Base-by-base conservation (phyloP, 257 asterid genomes). In the Gynochthodes officinalis region DNA sequence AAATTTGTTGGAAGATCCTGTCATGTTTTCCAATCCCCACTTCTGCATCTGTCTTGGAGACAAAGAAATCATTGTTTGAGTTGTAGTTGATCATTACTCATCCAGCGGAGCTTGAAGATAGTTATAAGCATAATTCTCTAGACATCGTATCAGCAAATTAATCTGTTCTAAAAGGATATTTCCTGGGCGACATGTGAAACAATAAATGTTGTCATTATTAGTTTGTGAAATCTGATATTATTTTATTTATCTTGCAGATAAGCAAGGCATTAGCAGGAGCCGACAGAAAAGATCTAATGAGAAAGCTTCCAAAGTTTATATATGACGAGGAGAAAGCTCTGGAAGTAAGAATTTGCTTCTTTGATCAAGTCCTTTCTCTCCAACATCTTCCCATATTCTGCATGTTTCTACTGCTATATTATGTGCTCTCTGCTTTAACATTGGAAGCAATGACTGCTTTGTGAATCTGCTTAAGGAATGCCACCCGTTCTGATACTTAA, bases 241-340 rank as follows among this genome's bases (percentile, higher is more conserved):
- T n/a, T n/a, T n/a, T n/a, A 43, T 28, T 28, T 65, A 32, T 53
- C 70, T 39, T 77, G 80, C 77, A 83, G 87, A 77, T 83, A 77
- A 80, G 87, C 83, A 83, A 72, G 75, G 83, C 81, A 35, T 53
- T 80, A 35, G 77, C 84, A n/a, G 84, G 76, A 75, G 57, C 83
- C 46, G 84, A 83, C 30, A 74, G 64, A 37, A 83, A 83, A 67
- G 87, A 80, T 53, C 63, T 83, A 37, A 77, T 83, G 87, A 75
- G 84, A 58, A 83, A 83, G 74, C 74, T 83, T 28, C 87, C 87
- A 18, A 83, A 83, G 67, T 83, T 83, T 55, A 75, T 83, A 69
- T 83, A 83, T 54, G 87, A 83, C 18, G 87, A 83, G 73, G 87
- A 83, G 78, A 83, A 83, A 80, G 83, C 84, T 58, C 58, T 83